Evolutionary conservation across 148 eudicot species (phyloP), one percentile per base, ranked within the genome.

Genomic region (Silene latifolia): DNA sequence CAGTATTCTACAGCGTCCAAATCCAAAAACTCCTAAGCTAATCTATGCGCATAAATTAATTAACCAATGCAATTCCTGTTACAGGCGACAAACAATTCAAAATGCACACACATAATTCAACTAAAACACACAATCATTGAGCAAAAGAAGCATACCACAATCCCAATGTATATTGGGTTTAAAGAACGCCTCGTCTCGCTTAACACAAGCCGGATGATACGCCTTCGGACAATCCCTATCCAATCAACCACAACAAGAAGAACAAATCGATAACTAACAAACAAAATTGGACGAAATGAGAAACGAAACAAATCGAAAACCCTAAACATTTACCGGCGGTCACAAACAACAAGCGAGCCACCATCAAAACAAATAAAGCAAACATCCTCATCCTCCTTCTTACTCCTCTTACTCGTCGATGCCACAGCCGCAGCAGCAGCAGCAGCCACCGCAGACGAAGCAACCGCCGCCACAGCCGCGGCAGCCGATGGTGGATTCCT

Each of bases 341-440:
- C 98, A 61, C 98, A 93, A 0, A 93, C 86, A 61, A 93, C 98
- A 12, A 93, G 90, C 27, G 81, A 85, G 35, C 98, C 98, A 3
- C 98, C 98, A 78, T 93, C 98, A 29, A 93, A 93, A 78, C 98
- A 93, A 23, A 93, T 93, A 60, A 93, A 93, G 72, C 98, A 93
- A 14, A 93, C 98, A 85, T 93, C 98, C 48, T 93, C 98, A 13
- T 89, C 96, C 58, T 87, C 91, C 73, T 82, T 84, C 76, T 62
- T 77, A 71, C 47, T 78, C 86, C 80, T 81, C 76, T 85, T 82
- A 3, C 11, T 54, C 48, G 76, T 76, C 46, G 65, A 51, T 20
- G 77, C 78, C 14, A 86, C 72, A 9, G 57, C 9, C 12, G 67
- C 21, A 39, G 44, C 44, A 39, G 73, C 44, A 39, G 73, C 19